Evolutionary conservation across 257 asterid species (phyloP).

Genomic region (Primulina tabacum): DNA sequence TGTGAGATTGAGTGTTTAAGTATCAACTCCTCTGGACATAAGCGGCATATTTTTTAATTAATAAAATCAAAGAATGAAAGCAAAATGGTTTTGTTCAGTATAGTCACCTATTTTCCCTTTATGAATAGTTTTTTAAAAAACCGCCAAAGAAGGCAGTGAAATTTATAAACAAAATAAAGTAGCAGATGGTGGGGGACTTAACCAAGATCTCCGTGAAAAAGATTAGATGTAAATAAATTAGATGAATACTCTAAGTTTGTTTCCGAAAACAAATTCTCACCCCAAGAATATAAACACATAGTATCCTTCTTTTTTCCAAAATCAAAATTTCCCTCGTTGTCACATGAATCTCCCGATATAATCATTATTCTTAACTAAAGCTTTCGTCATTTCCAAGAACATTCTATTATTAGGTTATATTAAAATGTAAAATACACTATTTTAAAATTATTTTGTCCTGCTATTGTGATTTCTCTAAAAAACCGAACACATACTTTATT

Average conservation of each 20-base stretch:
- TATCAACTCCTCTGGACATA: conserved; percentile 13
- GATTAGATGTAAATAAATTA: too few relatives aligned
- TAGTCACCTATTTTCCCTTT: neutral
- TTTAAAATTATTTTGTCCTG: too few relatives aligned
- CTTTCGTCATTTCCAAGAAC: neutral
- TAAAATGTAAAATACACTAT: neutral
- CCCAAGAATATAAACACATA: too few relatives aligned
- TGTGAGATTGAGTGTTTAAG: conserved; percentile 31
- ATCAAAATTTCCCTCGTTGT: neutral
- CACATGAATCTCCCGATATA: neutral
- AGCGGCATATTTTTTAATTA: conserved; percentile 2
- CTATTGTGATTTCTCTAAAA: neutral
- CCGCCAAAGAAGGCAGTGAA: neutral
- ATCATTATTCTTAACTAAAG: too few relatives aligned
- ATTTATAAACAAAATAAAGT: too few relatives aligned
- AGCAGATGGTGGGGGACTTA: too few relatives aligned
- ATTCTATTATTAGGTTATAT: neutral
- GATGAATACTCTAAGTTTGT: too few relatives aligned
- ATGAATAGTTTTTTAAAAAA: neutral
- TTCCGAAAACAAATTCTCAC: too few relatives aligned
- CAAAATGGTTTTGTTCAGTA: neutral
- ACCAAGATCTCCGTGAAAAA: too few relatives aligned
- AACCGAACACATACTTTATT: too few relatives aligned
- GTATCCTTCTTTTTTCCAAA: neutral
- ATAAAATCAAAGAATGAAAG: neutral